Base-by-base conservation (phyloP, 2,329 filamentous ascomycete species). In the Alternaria incomplexa region DNA sequence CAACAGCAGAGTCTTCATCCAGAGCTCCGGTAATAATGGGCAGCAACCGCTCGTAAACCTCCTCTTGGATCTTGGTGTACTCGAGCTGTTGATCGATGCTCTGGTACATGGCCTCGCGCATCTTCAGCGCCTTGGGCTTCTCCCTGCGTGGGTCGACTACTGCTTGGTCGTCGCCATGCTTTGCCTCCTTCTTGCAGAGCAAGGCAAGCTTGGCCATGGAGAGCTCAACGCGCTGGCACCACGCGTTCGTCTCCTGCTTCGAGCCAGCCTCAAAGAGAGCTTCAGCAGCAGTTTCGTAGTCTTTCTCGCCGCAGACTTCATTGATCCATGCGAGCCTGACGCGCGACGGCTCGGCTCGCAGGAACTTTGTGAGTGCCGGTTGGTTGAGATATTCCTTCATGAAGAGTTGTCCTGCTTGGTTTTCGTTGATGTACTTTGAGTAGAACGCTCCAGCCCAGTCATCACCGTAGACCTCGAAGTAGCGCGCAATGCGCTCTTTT, bases 301-400 rank as follows among this genome's bases (percentile, higher is more conserved):
- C 89, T 62, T 89, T 85, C 75, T 96, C 92, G 23, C 87, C 86
- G 63, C 89, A 85, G 8, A 98, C 86, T 76, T 98, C 94, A 77
- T 99, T 96, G 81, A 99, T 97, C 96, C 96, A 99, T 52, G 90
- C 90, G 47, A 99, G 85, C 72, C 93, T 93, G 26, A 90, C 90
- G 65, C 93, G 88, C 65, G 89, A 86, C 0, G 89, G 87, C 66
- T 89, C 88, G 58, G 88, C 89, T 45, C 92, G 88, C 51, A 99
- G 84, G 73, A 93, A 99, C 55, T 85, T 85, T 1, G 93, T 97
- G 58, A 97, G 87, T 73, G 89, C 90, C 54, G 87, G 82, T 68
- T 89, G 89, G 72, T 94, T 91, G 59, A 89, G 82, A 25, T 90
- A 84, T 62, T 92, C 92, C 75, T 85, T 72, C 71, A 89, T 86